Base-by-base conservation (phyloP, 2,329 filamentous ascomycete genomes). In the Aspergillus puulaauensis region DNA sequence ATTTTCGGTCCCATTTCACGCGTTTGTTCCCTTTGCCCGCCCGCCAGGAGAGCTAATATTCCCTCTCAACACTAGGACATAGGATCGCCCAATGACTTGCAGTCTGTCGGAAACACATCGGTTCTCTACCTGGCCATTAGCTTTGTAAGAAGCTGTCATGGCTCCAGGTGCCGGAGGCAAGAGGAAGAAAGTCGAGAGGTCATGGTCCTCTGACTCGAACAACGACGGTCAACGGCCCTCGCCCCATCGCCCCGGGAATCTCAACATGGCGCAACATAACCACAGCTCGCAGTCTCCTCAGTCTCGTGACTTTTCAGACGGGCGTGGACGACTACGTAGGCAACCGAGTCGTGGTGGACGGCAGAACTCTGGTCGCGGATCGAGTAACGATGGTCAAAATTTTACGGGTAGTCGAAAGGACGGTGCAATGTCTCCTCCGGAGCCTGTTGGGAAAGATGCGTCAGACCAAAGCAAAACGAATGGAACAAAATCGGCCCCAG, bases 211-310 rank as follows among this genome's bases (percentile, higher is more conserved):
- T 53, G 77, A 80, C 59, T 73, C 73, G 45, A 68, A 68, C 43
- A 73, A 73, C 66, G 75, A 77, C 63, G 66, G 66, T 53, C 67
- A 68, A 56, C 73, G 76, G 61, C 78, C 76, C 60, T 80, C 78
- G 62, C 79, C 75, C 64, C 78, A 79, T 73, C 78, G 73, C 58
- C 78, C 75, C 39, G 74, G 70, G 61, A 77, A 72, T 59, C 72
- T 80, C 63, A 78, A 79, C 64, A 77, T 86, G 64, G 83, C 82
- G 60, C 82, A 84, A 68, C 78, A 80, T 62, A 77, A 77, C 56
- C 76, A 77, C 27, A 67, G 68, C 47, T 70, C 75, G 52, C 72
- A 72, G 24, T 66, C 73, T 8, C 67, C 67, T 44, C 68, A 70
- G 23, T 59, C 67, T 55, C 69, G 73, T 54, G 75, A 77, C 21